Evolutionary conservation across 2,329 filamentous ascomycete species (phyloP).

Genomic region (Septoria petroselini): DNA sequence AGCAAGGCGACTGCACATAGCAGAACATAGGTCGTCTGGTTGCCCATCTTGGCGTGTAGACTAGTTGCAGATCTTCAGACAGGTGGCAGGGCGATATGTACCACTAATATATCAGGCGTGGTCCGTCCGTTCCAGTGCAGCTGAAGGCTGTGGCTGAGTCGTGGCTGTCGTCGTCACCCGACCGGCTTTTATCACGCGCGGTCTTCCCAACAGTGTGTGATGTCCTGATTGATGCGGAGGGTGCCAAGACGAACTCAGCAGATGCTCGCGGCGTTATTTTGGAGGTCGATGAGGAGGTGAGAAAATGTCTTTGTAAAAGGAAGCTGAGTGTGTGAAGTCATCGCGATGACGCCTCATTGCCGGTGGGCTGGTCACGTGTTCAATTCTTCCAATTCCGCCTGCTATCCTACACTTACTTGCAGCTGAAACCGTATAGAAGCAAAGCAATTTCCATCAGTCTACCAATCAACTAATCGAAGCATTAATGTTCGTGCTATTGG

Average conservation of each 20-base stretch:
- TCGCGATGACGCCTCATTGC: neutral
- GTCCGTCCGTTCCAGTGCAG: too few species aligned
- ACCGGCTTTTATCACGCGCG: neutral
- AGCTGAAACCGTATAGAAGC: too few species aligned
- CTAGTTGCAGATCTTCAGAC: neutral
- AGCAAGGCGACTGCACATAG: slow-evolving; percentile 31
- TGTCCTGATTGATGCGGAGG: too few species aligned
- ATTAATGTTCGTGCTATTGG: too few species aligned
- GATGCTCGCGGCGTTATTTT: neutral
- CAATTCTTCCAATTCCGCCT: neutral
- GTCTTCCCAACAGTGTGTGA: too few species aligned
- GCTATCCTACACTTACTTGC: too few species aligned
- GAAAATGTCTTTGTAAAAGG: neutral
- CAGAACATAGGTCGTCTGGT: slow-evolving; percentile 24
- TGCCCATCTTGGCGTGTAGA: slow-evolving; percentile 9
- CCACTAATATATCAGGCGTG: neutral
- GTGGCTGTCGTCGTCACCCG: slow-evolving; percentile 8
- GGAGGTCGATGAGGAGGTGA: neutral
- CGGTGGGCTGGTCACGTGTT: neutral
- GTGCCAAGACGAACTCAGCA: neutral
- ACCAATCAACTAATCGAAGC: too few species aligned
- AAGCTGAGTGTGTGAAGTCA: neutral
- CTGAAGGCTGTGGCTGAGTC: slow-evolving; percentile 4
- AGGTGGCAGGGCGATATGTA: slow-evolving; percentile 1
- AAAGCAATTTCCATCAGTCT: too few species aligned